Evolutionary conservation across 1,139 yeast species (phyloP).

Genomic region (Arxiozyma slooffiae): DNA sequence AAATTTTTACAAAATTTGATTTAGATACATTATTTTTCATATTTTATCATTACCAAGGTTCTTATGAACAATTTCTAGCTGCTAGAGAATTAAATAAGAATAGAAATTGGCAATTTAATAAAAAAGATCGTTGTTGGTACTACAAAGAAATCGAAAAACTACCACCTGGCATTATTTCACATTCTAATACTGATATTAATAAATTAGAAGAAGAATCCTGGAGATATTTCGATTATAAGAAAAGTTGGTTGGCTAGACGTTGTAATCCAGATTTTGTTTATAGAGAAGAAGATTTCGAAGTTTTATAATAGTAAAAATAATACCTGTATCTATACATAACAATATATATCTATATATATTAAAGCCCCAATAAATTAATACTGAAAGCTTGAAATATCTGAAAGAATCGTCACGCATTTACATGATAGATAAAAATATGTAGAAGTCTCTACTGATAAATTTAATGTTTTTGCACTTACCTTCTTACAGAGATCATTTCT

Average conservation of each 20-base stretch:
- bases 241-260: conserved; percentile 79
- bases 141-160: conserved; percentile 48
- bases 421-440: too few relatives aligned
- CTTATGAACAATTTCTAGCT: conserved; percentile 68
- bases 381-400: too few relatives aligned
- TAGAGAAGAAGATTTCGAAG: conserved; percentile 53
- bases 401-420: too few relatives aligned
- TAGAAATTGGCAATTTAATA: conserved; percentile 85
- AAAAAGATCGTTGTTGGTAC: conserved; percentile 75
- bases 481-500: neutral
- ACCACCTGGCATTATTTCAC: conserved; percentile 30
- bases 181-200: conserved; percentile 7
- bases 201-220: conserved; percentile 48
- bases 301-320: conserved; percentile 20
- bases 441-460: too few relatives aligned
- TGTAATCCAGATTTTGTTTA: conserved; percentile 28
- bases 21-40: conserved; percentile 85
- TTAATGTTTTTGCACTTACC: too few relatives aligned
- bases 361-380: neutral
- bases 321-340: neutral
- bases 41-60: conserved; percentile 67
- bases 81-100: conserved; percentile 64
- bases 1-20: conserved; percentile 64
- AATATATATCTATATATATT: neutral
- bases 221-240: conserved; percentile 83